Percentiles rank a stretch among this genome's conserved stretches.
Evolutionary conservation across 225 moss, liverwort and hornwort genomes (phyloP).

Genomic region (Pseudisothecium myosuroides): DNA sequence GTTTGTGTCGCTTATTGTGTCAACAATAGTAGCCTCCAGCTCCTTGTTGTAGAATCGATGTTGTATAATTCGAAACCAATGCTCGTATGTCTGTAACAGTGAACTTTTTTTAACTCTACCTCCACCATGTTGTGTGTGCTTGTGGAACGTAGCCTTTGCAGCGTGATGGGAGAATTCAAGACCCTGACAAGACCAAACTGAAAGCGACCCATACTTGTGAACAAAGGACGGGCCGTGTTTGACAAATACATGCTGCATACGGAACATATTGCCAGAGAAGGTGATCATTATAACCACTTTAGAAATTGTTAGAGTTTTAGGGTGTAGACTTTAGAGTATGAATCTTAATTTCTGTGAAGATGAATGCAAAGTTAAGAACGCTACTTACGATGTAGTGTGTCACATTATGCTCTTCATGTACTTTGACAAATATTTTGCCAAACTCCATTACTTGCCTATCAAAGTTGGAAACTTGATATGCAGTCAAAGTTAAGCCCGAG

Average conservation of each 20-base stretch:
- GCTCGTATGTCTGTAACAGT: background rate
- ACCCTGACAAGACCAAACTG: background rate
- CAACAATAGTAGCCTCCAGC: too few species aligned
- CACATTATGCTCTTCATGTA: background rate
- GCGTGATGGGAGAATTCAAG: background rate
- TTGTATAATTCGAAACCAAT: background rate
- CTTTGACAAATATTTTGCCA: background rate
- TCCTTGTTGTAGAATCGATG: background rate
- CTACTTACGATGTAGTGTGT: background rate
- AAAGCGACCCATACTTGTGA: background rate
- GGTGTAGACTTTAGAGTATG: too few species aligned
- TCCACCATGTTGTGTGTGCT: background rate
- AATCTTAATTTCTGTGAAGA: background rate
- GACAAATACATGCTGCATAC: background rate
- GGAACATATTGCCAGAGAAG: background rate
- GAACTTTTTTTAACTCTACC: background rate
- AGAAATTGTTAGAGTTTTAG: background rate
- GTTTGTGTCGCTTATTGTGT: too few species aligned
- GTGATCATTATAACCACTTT: too few species aligned
- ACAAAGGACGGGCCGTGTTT: background rate
- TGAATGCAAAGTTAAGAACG: background rate
- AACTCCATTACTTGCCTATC: background rate
- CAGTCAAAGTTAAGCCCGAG: background rate
- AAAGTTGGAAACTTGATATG: background rate
- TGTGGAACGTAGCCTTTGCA: background rate